A percentile compares a stretch with the other conserved stretches of the same genome.
Conservation (phyloP, 2,329 filamentous ascomycete genomes). For the Colletotrichum sp. region DNA sequence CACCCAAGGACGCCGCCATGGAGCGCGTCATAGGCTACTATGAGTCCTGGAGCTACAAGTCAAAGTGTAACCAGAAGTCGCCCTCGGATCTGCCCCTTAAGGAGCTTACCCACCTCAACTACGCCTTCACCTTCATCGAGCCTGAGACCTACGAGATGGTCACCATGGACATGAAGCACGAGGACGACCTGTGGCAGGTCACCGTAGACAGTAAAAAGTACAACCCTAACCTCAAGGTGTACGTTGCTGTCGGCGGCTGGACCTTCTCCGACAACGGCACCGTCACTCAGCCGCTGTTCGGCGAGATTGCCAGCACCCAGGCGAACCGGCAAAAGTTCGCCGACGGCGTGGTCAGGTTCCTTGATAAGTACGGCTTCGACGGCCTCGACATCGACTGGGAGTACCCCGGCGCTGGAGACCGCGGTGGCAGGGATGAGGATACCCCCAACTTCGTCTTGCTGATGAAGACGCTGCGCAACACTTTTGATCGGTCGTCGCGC, state of each 20-base stretch:
- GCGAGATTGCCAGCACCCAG: slow-evolving; percentile 32
- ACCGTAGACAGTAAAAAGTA: neutral
- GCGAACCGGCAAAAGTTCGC: slow-evolving; percentile 23
- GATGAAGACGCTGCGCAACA: slow-evolving; percentile 16
- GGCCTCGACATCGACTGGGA: slow-evolving; percentile 32
- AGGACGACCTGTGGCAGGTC: neutral
- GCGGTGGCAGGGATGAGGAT: slow-evolving; percentile 40
- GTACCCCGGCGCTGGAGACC: slow-evolving; percentile 35
- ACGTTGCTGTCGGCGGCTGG: slow-evolving; percentile 13
- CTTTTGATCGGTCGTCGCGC: neutral
- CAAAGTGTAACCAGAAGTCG: slow-evolving; percentile 28
- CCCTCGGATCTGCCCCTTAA: slow-evolving; percentile 22
- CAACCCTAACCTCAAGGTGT: neutral
- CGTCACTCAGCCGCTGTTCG: slow-evolving; percentile 25
- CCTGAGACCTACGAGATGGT: slow-evolving; percentile 25
- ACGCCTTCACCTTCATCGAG: neutral
- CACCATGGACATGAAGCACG: neutral
- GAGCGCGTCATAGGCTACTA: slow-evolving; percentile 27
- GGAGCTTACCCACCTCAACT: slow-evolving; percentile 11
- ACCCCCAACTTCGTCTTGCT: slow-evolving; percentile 32
- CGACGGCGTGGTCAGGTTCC: slow-evolving; percentile 17
- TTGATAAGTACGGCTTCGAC: slow-evolving; percentile 27
- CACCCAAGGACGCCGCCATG: neutral
- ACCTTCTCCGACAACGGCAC: slow-evolving; percentile 1
- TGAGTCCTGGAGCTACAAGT: slow-evolving; percentile 33